Evolutionary conservation across 164 flowering plant species (phyloP).

Genomic region (Chimonanthus salicifolius): DNA sequence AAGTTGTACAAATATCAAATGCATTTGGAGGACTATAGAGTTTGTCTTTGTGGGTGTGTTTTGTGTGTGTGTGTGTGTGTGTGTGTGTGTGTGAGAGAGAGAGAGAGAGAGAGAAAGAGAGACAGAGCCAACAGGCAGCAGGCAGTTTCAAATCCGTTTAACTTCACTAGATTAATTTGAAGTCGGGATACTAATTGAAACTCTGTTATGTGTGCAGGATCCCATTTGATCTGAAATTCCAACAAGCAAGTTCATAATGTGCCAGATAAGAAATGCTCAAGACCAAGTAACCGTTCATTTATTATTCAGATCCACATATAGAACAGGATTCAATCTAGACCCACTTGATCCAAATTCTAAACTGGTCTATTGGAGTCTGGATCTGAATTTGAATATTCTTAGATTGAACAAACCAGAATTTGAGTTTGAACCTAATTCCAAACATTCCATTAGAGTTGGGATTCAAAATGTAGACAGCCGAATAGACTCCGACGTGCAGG

Average conservation of each 20-base stretch:
- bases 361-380: not conserved
- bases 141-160: not conserved
- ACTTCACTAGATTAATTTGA: no score
- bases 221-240: not conserved
- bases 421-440: no score
- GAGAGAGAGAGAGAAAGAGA: not conserved
- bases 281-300: not conserved
- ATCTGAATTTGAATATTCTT: no score
- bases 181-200: no score
- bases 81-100: not conserved
- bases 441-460: not conserved
- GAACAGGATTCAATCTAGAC: not conserved
- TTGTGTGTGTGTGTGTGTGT: not conserved
- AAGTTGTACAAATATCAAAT: slow-evolving; percentile 18
- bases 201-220: no score
- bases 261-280: not conserved
- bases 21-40: not conserved
- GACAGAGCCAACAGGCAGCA: not conserved
- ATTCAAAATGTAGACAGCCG: not conserved
- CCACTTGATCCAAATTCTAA: not conserved
- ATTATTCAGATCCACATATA: not conserved
- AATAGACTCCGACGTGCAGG: not conserved
- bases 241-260: not conserved
- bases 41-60: no score
- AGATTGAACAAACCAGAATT: no score